A percentile compares a stretch with the other conserved stretches of the same genome.
Conservation (phyloP, 2,329 filamentous ascomycete genomes). For the Mycosphaerella sp. region DNA sequence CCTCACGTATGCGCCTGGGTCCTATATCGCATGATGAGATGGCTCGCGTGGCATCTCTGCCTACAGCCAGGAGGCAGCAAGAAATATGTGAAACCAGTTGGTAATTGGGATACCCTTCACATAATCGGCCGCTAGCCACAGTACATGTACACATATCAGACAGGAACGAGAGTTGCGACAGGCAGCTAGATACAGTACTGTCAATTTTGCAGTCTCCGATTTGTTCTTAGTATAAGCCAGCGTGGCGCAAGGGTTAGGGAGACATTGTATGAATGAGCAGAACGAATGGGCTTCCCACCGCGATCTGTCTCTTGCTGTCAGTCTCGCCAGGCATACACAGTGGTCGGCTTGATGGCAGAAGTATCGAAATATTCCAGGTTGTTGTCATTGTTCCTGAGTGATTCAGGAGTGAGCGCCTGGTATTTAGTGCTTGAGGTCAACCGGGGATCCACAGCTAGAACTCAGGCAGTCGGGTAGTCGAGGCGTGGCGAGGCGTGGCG, state of each 20-base stretch:
- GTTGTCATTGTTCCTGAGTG: too few species aligned
- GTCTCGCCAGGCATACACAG: neutral
- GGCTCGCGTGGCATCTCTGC: constrained; percentile 1
- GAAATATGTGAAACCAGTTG: neutral
- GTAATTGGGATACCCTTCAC: constrained; percentile 4
- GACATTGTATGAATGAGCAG: neutral
- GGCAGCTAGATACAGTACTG: constrained; percentile 1
- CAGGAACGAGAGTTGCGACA: neutral
- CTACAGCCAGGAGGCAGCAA: constrained; percentile 1
- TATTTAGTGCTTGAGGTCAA: too few species aligned
- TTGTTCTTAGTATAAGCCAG: neutral
- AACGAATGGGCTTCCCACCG: neutral
- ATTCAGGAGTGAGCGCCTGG: too few species aligned
- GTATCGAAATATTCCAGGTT: too few species aligned
- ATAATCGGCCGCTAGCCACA: constrained; percentile 7
- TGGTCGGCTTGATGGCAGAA: too few species aligned
- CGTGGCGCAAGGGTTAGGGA: constrained; percentile 1
- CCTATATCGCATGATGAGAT: neutral
- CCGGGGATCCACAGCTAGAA: too few species aligned
- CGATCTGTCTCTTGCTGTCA: neutral
- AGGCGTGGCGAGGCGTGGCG: too few species aligned
- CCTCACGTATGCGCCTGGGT: neutral
- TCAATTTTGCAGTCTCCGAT: neutral
- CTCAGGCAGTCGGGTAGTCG: too few species aligned
- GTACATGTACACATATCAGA: constrained; percentile 1